Conservation (phyloP, 106 monocot genomes). For the Posidonia australis region DNA sequence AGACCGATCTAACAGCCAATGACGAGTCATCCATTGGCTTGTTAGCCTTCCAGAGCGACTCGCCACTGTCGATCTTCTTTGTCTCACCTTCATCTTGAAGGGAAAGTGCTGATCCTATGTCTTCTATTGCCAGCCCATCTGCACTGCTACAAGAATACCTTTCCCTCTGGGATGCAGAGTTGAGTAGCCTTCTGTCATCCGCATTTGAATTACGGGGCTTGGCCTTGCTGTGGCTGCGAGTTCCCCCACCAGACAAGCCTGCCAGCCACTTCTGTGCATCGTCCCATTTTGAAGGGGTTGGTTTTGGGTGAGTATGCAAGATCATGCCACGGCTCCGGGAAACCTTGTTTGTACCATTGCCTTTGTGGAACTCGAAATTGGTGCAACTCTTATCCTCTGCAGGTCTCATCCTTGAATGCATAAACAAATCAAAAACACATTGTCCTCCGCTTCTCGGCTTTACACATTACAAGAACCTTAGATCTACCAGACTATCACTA, state of each 20-base stretch:
- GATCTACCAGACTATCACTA: not conserved
- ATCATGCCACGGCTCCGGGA: conserved; percentile 16
- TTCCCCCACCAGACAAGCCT: conserved; percentile 36
- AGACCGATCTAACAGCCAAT: conserved; percentile 33
- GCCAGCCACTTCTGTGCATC: conserved; percentile 96
- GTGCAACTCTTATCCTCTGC: conserved; percentile 33
- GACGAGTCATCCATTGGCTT: conserved; percentile 23
- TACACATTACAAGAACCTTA: not conserved
- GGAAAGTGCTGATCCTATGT: conserved; percentile 9
- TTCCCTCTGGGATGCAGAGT: conserved; percentile 49
- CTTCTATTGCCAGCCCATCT: conserved; percentile 40
- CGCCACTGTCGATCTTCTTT: conserved; percentile 68
- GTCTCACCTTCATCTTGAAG: conserved; percentile 58
- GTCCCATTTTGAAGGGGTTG: conserved; percentile 92
- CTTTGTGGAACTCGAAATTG: conserved; percentile 39
- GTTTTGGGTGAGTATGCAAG: conserved; percentile 37
- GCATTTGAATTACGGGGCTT: conserved; percentile 83
- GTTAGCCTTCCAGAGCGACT: conserved; percentile 14
- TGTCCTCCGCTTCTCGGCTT: not conserved
- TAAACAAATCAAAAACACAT: not conserved
- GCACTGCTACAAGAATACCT: conserved; percentile 75
- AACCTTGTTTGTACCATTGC: conserved; percentile 3
- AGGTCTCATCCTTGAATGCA: conserved; percentile 20
- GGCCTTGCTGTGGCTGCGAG: conserved; percentile 15
- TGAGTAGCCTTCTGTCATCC: conserved; percentile 64